These are phyloP conservation scores for Echites panduratus DNA, from an alignment of 257 asterid genomes.

Conservation along the genomic window DNA sequence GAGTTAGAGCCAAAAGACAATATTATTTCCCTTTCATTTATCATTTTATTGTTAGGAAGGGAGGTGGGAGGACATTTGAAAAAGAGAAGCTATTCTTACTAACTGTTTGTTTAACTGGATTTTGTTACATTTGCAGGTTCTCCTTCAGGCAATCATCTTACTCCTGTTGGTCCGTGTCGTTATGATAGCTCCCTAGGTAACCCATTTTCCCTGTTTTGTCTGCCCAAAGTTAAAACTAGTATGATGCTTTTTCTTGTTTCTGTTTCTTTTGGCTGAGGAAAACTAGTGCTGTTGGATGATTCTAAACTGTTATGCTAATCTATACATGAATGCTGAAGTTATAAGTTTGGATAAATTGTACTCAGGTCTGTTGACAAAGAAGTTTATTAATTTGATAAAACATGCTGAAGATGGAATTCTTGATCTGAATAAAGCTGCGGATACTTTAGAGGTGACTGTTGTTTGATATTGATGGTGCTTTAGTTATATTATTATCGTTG, in stretches of 20 bases:
- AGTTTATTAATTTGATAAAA: conserved; percentile 81
- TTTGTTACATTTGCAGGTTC: conserved; percentile 53
- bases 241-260: not conserved
- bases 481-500: conserved; percentile 14
- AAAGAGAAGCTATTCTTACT: not conserved
- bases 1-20: not conserved
- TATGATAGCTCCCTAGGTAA: conserved; percentile 96
- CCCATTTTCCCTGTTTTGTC: not conserved
- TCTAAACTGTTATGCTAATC: not conserved
- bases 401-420: conserved; percentile 95
- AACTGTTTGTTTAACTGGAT: conserved; percentile 8
- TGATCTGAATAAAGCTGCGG: conserved; percentile 94
- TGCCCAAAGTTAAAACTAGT: not conserved
- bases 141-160: conserved; percentile 64
- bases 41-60: not conserved
- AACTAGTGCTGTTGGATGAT: not conserved
- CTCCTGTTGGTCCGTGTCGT: conserved; percentile 90
- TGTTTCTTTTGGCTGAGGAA: not conserved
- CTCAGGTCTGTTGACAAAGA: conserved; percentile 88
- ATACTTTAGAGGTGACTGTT: conserved; percentile 70
- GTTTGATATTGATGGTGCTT: conserved; percentile 17
- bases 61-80: not conserved
- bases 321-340: not conserved
- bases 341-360: not conserved
- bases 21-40: not conserved